Conservation (phyloP, 345 rosid species). For the Cardamine chenopodiifolia region DNA sequence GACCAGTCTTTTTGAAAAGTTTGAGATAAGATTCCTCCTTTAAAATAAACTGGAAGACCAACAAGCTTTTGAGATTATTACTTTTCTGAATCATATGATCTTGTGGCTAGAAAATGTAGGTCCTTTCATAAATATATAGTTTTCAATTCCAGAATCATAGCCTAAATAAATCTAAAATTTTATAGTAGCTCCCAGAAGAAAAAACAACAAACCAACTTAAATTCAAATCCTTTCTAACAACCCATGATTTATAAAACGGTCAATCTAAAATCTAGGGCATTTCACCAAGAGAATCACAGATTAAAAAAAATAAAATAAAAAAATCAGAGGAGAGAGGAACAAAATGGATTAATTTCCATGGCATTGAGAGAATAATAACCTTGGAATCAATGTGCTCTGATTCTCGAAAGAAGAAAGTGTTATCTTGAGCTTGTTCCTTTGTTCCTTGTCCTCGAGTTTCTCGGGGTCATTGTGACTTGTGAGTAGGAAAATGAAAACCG, state of each 20-base stretch:
- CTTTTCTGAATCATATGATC: constrained; percentile 1
- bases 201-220: background rate
- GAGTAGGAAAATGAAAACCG: constrained; percentile 22
- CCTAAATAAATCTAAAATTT: background rate
- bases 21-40: background rate
- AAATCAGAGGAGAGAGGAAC: background rate
- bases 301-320: too few relatives aligned
- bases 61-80: background rate
- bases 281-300: too few relatives aligned
- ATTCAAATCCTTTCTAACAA: background rate
- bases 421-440: background rate
- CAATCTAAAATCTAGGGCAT: background rate
- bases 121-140: background rate
- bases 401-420: background rate
- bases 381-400: background rate
- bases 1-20: background rate
- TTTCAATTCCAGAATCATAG: background rate
- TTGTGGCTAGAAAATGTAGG: background rate
- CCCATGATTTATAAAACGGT: background rate
- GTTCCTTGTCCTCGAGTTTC: background rate
- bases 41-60: constrained; percentile 5
- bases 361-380: too few relatives aligned
- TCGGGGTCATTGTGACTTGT: constrained; percentile 11
- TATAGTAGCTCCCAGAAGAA: background rate
- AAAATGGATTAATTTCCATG: too few relatives aligned